Conservation (phyloP, 2,329 filamentous ascomycete genomes). For the Pseudocercospora ulei region DNA sequence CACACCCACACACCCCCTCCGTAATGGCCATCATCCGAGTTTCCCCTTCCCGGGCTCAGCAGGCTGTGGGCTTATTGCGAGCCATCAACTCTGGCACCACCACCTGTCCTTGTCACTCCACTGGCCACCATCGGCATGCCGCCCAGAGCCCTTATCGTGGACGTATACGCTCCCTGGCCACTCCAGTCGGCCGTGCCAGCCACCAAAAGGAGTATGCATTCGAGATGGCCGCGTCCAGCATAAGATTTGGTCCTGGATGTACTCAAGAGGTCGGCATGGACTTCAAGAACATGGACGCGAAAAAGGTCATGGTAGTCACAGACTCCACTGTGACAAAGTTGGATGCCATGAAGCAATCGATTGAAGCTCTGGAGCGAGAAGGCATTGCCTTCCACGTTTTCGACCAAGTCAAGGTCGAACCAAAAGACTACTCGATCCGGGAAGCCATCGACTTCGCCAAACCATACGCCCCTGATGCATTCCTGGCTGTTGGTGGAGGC, state of each 20-base stretch:
- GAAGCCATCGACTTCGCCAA: constrained; percentile 83
- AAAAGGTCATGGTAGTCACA: constrained; percentile 84
- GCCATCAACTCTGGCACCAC: constrained; percentile 81
- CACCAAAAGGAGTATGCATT: constrained; percentile 93
- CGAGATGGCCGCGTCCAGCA: constrained; percentile 92
- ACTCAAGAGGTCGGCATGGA: constrained; percentile 97
- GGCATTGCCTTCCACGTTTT: constrained; percentile 74
- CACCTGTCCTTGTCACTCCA: constrained; percentile 84
- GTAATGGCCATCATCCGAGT: constrained; percentile 35
- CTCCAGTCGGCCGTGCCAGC: constrained; percentile 55
- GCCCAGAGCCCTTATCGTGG: constrained; percentile 44
- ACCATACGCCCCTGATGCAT: constrained; percentile 71
- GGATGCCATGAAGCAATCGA: constrained; percentile 79
- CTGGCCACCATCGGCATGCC: constrained; percentile 53
- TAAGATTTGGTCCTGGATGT: constrained; percentile 84
- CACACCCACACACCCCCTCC: constrained; percentile 2
- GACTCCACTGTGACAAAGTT: constrained; percentile 72
- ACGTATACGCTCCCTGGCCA: constrained; percentile 54
- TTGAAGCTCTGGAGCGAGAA: constrained; percentile 67
- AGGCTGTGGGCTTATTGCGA: constrained; percentile 64
- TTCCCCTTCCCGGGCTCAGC: constrained; percentile 43
- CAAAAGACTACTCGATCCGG: constrained; percentile 85
- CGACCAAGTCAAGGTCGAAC: constrained; percentile 72
- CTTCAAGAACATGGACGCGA: constrained; percentile 78
- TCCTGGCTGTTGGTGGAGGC: constrained; percentile 81